phyloP scores from a whole-genome alignment of 495 filamentous ascomycete genomes.

The Pyronema domesticum region DNA sequence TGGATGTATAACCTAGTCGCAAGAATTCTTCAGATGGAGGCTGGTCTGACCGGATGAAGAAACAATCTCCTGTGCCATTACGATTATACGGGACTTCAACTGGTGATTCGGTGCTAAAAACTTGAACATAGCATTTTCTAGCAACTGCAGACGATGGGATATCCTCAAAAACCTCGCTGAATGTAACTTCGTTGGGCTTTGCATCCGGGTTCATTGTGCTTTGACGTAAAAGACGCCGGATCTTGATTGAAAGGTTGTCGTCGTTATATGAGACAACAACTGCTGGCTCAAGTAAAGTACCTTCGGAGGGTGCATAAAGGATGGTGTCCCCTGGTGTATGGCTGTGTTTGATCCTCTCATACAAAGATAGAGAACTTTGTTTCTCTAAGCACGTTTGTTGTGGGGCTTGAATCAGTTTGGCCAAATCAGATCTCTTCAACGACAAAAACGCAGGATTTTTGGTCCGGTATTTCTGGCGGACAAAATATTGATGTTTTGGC shows the following conservation, averaged over 20 bases:
- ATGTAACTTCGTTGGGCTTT: conserved; percentile 49
- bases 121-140: conserved; percentile 40
- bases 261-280: neutral
- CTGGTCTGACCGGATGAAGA: conserved; percentile 34
- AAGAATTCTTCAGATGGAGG: no score
- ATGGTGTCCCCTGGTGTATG: neutral
- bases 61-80: conserved; percentile 44
- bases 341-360: neutral
- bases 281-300: neutral
- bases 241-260: neutral
- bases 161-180: conserved; percentile 31
- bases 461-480: conserved; percentile 35
- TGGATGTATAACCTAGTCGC: conserved; percentile 32
- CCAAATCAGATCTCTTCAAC: neutral
- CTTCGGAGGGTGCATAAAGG: neutral
- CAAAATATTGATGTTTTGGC: conserved; percentile 35
- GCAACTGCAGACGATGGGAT: conserved; percentile 29
- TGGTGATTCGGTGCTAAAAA: conserved; percentile 29
- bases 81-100: conserved; percentile 47
- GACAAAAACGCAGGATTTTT: neutral
- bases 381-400: no score
- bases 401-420: no score
- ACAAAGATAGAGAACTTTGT: no score
- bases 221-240: neutral
- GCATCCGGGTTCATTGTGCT: neutral